Percentiles rank a stretch among this genome's conserved stretches.
Conservation (phyloP, 352 stramenopile species). For the Phytophthora citrophthora region DNA sequence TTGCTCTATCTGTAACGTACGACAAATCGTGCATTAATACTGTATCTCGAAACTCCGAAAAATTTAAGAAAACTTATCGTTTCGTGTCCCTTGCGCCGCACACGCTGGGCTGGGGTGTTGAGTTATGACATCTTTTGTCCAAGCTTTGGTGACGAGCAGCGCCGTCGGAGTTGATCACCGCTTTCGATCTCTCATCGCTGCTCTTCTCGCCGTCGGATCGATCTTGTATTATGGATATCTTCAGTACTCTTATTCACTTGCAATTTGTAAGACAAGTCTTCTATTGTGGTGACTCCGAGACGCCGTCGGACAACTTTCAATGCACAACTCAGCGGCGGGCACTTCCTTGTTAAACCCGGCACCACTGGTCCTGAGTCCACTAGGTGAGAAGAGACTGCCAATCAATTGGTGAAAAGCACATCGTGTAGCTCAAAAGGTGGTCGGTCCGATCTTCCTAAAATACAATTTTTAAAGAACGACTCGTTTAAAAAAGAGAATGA, state of each 20-base stretch:
- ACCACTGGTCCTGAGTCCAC: not conserved
- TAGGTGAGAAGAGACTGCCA: not conserved
- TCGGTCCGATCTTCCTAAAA: slow-evolving; percentile 4
- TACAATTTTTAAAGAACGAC: too few species aligned
- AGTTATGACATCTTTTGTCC: not conserved
- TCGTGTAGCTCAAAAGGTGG: not conserved
- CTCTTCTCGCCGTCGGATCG: not conserved
- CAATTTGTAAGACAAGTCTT: not conserved
- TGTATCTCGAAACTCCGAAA: too few species aligned
- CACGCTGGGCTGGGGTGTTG: too few species aligned
- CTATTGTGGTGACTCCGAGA: not conserved
- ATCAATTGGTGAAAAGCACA: slow-evolving; percentile 16
- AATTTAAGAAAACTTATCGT: too few species aligned
- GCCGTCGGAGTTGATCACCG: slow-evolving; percentile 1
- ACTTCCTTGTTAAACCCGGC: slow-evolving; percentile 1
- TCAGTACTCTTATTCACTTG: not conserved
- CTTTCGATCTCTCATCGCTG: not conserved
- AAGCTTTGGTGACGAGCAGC: not conserved
- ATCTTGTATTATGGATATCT: not conserved
- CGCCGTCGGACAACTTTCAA: slow-evolving; percentile 7
- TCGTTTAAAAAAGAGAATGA: too few species aligned
- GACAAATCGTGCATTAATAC: too few species aligned
- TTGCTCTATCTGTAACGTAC: too few species aligned
- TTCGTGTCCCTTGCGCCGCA: too few species aligned
- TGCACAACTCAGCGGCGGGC: slow-evolving; percentile 3